Base-by-base conservation (phyloP, 2,329 filamentous ascomycete species). In the Beauveria sp. region DNA sequence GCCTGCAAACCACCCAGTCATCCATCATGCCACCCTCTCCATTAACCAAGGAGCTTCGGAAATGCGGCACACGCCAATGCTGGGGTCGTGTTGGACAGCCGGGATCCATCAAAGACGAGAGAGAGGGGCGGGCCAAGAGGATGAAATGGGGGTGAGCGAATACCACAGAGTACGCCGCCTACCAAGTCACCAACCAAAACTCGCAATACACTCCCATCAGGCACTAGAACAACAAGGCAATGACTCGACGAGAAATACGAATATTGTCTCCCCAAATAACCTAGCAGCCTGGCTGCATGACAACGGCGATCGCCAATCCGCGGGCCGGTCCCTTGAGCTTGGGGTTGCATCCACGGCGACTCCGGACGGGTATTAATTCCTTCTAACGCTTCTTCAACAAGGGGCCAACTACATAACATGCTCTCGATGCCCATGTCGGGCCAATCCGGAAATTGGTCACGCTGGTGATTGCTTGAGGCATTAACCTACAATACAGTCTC, bases 261-360 rank as follows among this genome's bases (percentile, higher is more conserved):
- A 22, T 18, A 7, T 34, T 20, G 12, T 26, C 34, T 50, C 46
- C 18, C 44, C 46, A 24, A 40, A n/a, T n/a, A 10, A 18, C 47
- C 47, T 52, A 34, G 26, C 20, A 7, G 54, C 14, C 26, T 54
- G 10, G 34, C 47, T 43, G 37, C 55, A 41, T 43, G 16, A 30
- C 41, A 46, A 34, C 30, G 34, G 34, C 43, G 44, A 50, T 47
- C 28, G 55, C 55, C 44, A 28, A 57, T 50, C 16, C 55, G 22
- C 55, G 55, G 55, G 30, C 55, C 55, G 55, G 20, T 50, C 55
- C 55, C 55, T 57, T 7, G 20, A 48, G 44, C 26, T 16, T 48
- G 55, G 54, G 44, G 55, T 50, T 37, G 44, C 28, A 41, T 41
- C 14, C 30, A 44, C 37, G 56, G 56, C 56, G 37, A 52, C 47